Percentiles rank a stretch among this genome's conserved stretches.
Conservation (phyloP, 495 filamentous ascomycete genomes). For the Aspergillus taichungensis region DNA sequence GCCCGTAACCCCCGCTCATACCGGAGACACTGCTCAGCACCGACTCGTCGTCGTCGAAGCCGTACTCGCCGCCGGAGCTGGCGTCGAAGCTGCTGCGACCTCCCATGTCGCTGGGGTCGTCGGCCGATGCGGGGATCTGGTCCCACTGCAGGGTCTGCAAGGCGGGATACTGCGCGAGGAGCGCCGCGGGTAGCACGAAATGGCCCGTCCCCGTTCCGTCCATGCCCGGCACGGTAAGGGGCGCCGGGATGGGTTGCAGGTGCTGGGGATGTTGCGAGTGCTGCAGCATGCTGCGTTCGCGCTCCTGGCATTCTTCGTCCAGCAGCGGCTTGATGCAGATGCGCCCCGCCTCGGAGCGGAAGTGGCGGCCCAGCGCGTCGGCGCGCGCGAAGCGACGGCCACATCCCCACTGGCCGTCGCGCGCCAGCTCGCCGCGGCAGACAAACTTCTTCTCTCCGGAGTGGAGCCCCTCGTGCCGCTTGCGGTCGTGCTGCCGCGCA, state of each 20-base stretch:
- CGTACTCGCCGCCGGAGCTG: slow-evolving; percentile 56
- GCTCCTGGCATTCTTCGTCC: slow-evolving; percentile 78
- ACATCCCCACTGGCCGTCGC: slow-evolving; percentile 83
- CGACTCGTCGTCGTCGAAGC: slow-evolving; percentile 43
- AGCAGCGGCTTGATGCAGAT: slow-evolving; percentile 94
- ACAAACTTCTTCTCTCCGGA: slow-evolving; percentile 96
- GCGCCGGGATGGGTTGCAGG: slow-evolving; percentile 35
- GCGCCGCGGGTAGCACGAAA: slow-evolving; percentile 73
- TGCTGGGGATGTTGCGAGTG: slow-evolving; percentile 45
- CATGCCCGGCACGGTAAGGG: slow-evolving; percentile 34
- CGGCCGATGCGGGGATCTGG: slow-evolving; percentile 36
- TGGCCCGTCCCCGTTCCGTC: slow-evolving; percentile 37
- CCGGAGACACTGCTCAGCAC: slow-evolving; percentile 27
- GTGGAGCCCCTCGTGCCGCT: slow-evolving; percentile 84
- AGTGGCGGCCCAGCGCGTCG: slow-evolving; percentile 93
- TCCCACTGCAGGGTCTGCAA: slow-evolving; percentile 79
- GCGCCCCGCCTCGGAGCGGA: slow-evolving; percentile 88
- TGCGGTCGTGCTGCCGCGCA: slow-evolving; percentile 86
- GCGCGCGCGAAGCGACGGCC: slow-evolving; percentile 89
- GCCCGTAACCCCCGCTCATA: slow-evolving; percentile 26
- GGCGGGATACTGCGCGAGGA: slow-evolving; percentile 87
- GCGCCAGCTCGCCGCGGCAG: slow-evolving; percentile 80
- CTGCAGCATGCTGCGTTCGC: slow-evolving; percentile 57
- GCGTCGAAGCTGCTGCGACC: slow-evolving; percentile 86
- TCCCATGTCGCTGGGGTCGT: slow-evolving; percentile 65